phyloP scores from a whole-genome alignment of 192 early-diverging fungal species.

The Coemansia sp. region DNA sequence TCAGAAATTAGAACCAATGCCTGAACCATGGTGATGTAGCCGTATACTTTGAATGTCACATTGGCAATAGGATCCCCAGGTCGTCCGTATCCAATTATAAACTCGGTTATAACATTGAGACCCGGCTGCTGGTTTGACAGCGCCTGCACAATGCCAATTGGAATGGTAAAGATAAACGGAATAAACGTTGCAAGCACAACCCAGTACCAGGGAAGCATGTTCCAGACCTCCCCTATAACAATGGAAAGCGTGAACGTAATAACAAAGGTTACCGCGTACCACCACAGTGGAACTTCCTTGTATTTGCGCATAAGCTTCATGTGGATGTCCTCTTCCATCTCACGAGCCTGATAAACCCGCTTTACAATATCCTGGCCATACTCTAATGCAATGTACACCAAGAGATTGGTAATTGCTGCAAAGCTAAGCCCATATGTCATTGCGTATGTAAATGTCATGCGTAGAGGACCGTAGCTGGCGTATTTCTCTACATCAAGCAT shows the following conservation, averaged over 20 bases:
- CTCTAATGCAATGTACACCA: slow-evolving; percentile 64
- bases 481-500: slow-evolving; percentile 60
- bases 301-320: slow-evolving; percentile 73
- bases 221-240: slow-evolving; percentile 43
- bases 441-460: slow-evolving; percentile 70
- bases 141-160: slow-evolving; percentile 79
- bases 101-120: slow-evolving; percentile 83
- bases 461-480: slow-evolving; percentile 61
- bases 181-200: slow-evolving; percentile 63
- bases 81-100: slow-evolving; percentile 73
- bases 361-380: slow-evolving; percentile 66
- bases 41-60: slow-evolving; percentile 84
- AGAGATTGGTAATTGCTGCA: slow-evolving; percentile 64
- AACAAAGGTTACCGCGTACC: slow-evolving; percentile 53
- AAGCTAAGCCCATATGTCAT: slow-evolving; percentile 70
- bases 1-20: slow-evolving; percentile 66
- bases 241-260: slow-evolving; percentile 41
- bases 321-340: slow-evolving; percentile 72
- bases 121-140: slow-evolving; percentile 76
- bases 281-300: slow-evolving; percentile 75
- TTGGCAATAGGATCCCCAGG: slow-evolving; percentile 81
- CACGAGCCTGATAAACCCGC: slow-evolving; percentile 62
- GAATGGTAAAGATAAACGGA: slow-evolving; percentile 69
- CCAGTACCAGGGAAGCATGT: slow-evolving; percentile 69
- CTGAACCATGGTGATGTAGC: slow-evolving; percentile 75